Evolutionary conservation across 2,329 filamentous ascomycete genomes (phyloP).

Genomic region (Fusarium odoratissimum): DNA sequence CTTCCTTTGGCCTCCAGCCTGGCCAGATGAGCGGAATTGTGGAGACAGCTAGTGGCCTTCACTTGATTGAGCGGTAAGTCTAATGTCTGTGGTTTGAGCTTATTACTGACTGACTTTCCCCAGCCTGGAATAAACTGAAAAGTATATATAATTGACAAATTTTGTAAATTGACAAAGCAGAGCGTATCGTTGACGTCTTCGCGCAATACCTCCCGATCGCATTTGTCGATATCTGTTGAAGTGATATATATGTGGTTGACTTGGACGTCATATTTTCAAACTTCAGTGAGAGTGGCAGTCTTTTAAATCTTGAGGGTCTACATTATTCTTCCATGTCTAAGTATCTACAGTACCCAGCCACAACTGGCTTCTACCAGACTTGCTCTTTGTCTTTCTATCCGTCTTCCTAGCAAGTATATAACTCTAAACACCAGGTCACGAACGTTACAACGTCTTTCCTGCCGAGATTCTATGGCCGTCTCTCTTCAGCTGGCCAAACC

Average conservation of each 20-base stretch:
- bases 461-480: not conserved
- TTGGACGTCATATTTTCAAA: not conserved
- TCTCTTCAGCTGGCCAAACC: conserved; percentile 46
- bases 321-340: conserved; percentile 17
- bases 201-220: not conserved
- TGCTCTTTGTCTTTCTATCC: conserved; percentile 21
- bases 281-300: not conserved
- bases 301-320: conserved; percentile 8
- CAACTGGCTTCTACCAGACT: conserved; percentile 11
- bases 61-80: conserved; percentile 92
- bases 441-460: conserved; percentile 10
- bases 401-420: conserved; percentile 22
- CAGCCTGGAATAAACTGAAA: conserved; percentile 32
- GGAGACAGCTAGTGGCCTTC: conserved; percentile 92
- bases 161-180: conserved; percentile 35
- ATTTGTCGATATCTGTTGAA: not conserved
- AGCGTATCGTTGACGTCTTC: conserved; percentile 14
- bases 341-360: conserved; percentile 21
- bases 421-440: conserved; percentile 33
- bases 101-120: conserved; percentile 9
- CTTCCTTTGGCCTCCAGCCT: conserved; percentile 87
- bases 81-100: not conserved
- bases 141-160: conserved; percentile 28
- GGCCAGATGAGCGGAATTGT: conserved; percentile 89
- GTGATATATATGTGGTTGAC: conserved; percentile 12